Evolutionary conservation across 495 filamentous ascomycete genomes (phyloP), one percentile per base, ranked within the genome.

Genomic region (Penicillium simplicissimum): DNA sequence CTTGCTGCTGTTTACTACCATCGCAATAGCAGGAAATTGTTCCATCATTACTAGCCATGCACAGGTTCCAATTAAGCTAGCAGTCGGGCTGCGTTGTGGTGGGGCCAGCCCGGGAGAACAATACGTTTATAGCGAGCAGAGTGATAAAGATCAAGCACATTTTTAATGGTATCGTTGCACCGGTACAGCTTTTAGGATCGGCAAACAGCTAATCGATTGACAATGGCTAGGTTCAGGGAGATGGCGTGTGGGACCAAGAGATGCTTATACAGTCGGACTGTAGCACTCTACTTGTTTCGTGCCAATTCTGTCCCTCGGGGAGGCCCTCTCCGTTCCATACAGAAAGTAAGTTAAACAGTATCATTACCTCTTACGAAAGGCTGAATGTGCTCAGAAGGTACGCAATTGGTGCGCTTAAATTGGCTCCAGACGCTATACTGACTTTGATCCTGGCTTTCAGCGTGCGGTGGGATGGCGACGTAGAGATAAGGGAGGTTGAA

Each of bases 201-300:
- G 36, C 36, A 15, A 38, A 38, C 8, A 38, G 36, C 36, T 8
- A 38, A 38, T 38, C 36, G 15, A 38, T 38, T 15, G 36, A 38
- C 36, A 38, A 38, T 38, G 8, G 36, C 36, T 38, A 38, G 36
- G 15, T 38, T 38, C 15, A 38, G 36, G 15, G 15, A 8, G 36
- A 38, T 38, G 36, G 36, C 8, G 36, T 38, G 36, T 38, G 15
- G 36, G 36, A 8, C 15, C 36, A 38, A 15, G 36, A 38, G 36
- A 21, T 37, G 52, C 52, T 55, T 55, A 55, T 55, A 15, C 19
- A 55, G 34, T 55, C 37, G 52, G 36, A 38, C 36, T 38, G 15
- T 38, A 38, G 36, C 36, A 38, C 36, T 38, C 36, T 38, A 15
- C 15, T 38, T 38, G 8, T 38, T 38, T 38, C 36, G 36, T 38